Evolutionary conservation across 139 green algal genomes (phyloP).

Genomic region (Chlorella sp.): DNA sequence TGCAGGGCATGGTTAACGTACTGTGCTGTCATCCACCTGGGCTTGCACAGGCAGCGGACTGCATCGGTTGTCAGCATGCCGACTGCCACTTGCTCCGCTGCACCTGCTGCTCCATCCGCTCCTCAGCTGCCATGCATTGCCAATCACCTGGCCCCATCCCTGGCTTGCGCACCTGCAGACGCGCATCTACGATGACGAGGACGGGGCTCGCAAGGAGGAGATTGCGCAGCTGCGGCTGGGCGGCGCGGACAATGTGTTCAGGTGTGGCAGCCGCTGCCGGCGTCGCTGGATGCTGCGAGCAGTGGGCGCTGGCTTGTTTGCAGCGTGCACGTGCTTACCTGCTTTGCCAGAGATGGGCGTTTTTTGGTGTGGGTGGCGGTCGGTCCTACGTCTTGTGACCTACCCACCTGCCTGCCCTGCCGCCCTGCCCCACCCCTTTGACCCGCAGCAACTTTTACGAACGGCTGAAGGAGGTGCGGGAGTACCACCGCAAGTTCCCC

Average conservation of each 20-base stretch:
- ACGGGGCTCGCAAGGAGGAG: slow-evolving; percentile 85
- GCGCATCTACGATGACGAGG: slow-evolving; percentile 89
- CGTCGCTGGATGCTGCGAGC: not conserved
- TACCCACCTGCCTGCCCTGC: not conserved
- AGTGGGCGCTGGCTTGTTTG: too few relatives aligned
- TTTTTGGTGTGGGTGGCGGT: not conserved
- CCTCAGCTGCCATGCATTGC: too few relatives aligned
- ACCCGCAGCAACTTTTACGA: slow-evolving; percentile 88
- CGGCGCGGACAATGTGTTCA: slow-evolving; percentile 51
- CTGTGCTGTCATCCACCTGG: not conserved
- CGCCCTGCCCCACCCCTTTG: not conserved
- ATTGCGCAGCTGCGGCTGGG: slow-evolving; percentile 80
- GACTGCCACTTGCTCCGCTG: too few relatives aligned
- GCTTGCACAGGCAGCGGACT: too few relatives aligned
- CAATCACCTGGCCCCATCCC: too few relatives aligned
- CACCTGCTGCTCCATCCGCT: too few relatives aligned
- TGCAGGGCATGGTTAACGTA: not conserved
- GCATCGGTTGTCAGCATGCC: too few relatives aligned
- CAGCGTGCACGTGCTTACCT: not conserved
- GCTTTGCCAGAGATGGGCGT: not conserved
- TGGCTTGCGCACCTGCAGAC: slow-evolving; percentile 51
- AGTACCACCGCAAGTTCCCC: slow-evolving; percentile 83
- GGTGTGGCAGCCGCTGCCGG: not conserved
- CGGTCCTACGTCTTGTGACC: too few relatives aligned
- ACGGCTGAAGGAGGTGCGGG: slow-evolving; percentile 88